Conservation (phyloP, 2,329 filamentous ascomycete species). For the Chaetomiaceae sp. region DNA sequence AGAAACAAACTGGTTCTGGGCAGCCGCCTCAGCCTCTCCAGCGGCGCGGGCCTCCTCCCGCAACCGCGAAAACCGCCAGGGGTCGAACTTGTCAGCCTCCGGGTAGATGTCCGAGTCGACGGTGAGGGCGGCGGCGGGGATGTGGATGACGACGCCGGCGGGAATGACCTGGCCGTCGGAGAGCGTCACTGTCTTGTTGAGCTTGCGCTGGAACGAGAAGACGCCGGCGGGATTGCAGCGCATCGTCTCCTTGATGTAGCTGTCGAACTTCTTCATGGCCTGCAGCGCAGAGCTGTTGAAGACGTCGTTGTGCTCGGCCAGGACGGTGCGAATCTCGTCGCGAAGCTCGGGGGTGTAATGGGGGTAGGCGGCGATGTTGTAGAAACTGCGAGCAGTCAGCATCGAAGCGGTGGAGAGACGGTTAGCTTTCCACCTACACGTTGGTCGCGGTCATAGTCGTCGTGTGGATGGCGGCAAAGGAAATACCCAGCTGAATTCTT, state of each 20-base stretch:
- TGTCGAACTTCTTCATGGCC: conserved; percentile 34
- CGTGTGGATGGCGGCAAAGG: conserved; percentile 50
- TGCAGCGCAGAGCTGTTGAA: conserved; percentile 30
- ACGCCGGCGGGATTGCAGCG: conserved; percentile 25
- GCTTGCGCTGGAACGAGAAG: conserved; percentile 47
- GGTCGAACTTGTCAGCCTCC: conserved; percentile 36
- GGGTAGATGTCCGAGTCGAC: conserved; percentile 36
- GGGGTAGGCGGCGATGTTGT: conserved; percentile 47
- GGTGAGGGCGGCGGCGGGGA: conserved; percentile 35
- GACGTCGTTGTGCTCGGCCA: conserved; percentile 32
- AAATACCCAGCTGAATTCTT: conserved; percentile 40
- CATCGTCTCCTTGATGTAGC: conserved; percentile 32
- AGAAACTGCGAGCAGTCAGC: conserved; percentile 36
- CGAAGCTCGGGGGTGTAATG: conserved; percentile 48
- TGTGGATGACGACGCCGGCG: conserved; percentile 40
- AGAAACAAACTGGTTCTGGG: conserved; percentile 40
- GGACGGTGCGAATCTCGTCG: conserved; percentile 43
- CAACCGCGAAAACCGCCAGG: conserved; percentile 36
- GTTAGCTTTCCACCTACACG: conserved; percentile 30
- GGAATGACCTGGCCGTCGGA: conserved; percentile 51
- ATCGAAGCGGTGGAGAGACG: background rate
- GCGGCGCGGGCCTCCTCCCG: conserved; percentile 28
- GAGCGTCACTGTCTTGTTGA: conserved; percentile 46
- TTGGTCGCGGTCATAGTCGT: conserved; percentile 44
- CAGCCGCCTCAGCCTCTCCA: conserved; percentile 28